Conservation (phyloP, 768 basidiomycete species). For the Boletus coccyginus region DNA sequence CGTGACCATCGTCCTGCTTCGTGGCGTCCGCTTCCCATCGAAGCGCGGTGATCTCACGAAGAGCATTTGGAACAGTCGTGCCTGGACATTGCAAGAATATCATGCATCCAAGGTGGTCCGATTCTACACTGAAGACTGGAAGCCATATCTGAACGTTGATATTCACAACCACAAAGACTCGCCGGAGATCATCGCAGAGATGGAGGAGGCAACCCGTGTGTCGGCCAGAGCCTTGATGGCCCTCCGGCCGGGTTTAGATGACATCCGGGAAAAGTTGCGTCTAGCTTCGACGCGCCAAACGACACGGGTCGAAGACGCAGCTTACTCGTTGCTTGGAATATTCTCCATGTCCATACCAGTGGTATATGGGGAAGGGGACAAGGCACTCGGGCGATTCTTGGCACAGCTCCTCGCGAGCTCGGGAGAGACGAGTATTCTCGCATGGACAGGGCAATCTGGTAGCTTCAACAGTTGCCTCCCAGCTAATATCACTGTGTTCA, state of each 20-base stretch:
- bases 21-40: background rate
- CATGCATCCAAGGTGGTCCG: background rate
- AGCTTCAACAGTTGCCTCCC: background rate
- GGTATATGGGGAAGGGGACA: background rate
- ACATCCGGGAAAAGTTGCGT: background rate
- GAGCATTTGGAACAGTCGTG: background rate
- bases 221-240: background rate
- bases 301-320: background rate
- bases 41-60: background rate
- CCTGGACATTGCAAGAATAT: background rate
- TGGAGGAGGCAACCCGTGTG: background rate
- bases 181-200: background rate
- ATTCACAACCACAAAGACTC: background rate
- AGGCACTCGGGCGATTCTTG: background rate
- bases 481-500: background rate
- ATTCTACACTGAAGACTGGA: background rate
- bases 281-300: slow-evolving; percentile 3
- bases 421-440: background rate
- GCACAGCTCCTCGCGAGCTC: background rate
- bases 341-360: background rate
- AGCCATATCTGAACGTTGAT: background rate
- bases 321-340: background rate
- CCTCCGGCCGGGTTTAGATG: background rate
- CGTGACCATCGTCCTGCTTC: background rate
- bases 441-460: background rate